Evolutionary conservation across 495 filamentous ascomycete species (phyloP).

Genomic region (Umbilicaria muhlenbergii): DNA sequence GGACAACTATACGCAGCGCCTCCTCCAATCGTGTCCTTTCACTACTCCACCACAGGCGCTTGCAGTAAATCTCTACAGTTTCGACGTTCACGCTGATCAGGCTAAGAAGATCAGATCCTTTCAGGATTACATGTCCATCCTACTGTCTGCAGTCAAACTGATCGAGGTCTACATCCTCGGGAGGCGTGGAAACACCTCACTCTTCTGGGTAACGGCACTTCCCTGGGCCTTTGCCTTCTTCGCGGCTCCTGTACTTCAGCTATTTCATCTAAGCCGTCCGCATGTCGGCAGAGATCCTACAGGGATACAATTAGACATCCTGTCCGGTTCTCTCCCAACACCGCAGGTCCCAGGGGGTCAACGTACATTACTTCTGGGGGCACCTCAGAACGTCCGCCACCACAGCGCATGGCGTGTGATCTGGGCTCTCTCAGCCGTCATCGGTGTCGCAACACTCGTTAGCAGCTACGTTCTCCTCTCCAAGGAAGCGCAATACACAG

Average conservation of each 20-base stretch:
- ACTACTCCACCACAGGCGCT: not conserved
- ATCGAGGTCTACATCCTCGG: not conserved
- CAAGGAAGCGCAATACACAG: not conserved
- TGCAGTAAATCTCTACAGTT: not conserved
- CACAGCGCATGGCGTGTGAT: not conserved
- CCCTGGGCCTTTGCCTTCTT: conserved; percentile 1
- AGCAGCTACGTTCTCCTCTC: not conserved
- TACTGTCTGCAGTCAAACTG: conserved; percentile 2
- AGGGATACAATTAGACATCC: not conserved
- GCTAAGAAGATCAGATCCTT: not conserved
- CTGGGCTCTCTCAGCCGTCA: not conserved
- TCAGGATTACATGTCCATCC: conserved; percentile 1
- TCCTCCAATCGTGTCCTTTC: not conserved
- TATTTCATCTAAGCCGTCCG: too few species aligned
- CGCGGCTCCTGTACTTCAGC: not conserved
- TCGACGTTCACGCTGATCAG: not conserved
- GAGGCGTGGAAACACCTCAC: not conserved
- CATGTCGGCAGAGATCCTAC: too few species aligned
- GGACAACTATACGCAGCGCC: not conserved
- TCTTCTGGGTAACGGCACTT: not conserved
- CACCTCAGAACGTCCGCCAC: conserved; percentile 4
- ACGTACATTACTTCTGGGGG: not conserved
- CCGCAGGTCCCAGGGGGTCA: conserved; percentile 1
- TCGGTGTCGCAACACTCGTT: not conserved
- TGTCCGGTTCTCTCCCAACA: conserved; percentile 1